A percentile compares a stretch with the other conserved stretches of the same genome.
phyloP scores from a whole-genome alignment of 192 early-diverging fungal species.

The Phycomyces blakesleeanus region DNA sequence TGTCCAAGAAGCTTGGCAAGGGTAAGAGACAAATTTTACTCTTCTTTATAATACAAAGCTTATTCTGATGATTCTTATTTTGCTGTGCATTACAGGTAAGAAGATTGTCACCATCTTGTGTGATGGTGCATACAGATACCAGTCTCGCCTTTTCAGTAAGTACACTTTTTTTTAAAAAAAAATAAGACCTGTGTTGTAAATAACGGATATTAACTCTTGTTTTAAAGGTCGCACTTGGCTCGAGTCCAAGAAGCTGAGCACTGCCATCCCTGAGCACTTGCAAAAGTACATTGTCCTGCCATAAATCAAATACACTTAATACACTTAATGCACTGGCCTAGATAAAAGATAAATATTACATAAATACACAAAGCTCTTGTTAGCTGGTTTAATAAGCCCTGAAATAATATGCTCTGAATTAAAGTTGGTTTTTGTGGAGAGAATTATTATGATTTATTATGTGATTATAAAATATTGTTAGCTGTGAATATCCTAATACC shows the following conservation, averaged over 20 bases:
- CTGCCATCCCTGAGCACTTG: slow-evolving; percentile 79
- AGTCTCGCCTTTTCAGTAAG: slow-evolving; percentile 76
- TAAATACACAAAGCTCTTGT: no score
- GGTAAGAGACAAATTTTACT: slow-evolving; percentile 44
- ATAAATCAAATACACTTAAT: slow-evolving; percentile 18
- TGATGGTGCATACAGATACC: slow-evolving; percentile 88
- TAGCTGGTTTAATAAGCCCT: no score
- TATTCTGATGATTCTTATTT: not conserved
- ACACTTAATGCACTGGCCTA: no score
- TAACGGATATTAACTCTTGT: not conserved
- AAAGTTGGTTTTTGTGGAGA: no score
- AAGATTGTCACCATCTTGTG: slow-evolving; percentile 84
- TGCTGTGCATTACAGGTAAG: slow-evolving; percentile 26
- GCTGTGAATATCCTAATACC: no score
- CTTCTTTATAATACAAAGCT: not conserved
- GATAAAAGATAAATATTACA: no score
- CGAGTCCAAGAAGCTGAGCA: slow-evolving; percentile 74
- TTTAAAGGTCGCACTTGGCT: slow-evolving; percentile 69
- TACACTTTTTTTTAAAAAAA: slow-evolving; percentile 30
- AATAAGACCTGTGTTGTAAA: not conserved
- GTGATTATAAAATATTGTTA: no score
- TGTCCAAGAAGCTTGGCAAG: slow-evolving; percentile 80
- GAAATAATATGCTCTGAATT: no score
- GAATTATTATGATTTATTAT: no score
- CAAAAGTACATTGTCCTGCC: slow-evolving; percentile 80